A percentile compares a stretch with the other conserved stretches of the same genome.
Evolutionary conservation across 73 alveolate species (phyloP).

Genomic region (Effrenium voratum): DNA sequence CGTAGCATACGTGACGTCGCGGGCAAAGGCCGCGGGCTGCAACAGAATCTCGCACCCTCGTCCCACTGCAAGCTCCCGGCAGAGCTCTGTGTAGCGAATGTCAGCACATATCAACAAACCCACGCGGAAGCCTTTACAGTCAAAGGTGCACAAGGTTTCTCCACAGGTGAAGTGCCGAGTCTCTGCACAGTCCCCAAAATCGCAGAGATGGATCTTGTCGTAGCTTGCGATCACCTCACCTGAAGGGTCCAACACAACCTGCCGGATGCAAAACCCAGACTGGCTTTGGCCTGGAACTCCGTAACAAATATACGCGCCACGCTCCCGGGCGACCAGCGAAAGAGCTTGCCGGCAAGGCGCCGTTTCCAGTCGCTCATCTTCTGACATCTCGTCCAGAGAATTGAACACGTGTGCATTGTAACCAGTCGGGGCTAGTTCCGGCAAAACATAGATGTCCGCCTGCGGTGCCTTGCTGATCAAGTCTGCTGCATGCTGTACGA

Average conservation of each 20-base stretch:
- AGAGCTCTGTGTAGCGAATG: slow-evolving; percentile 71
- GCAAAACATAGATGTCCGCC: slow-evolving; percentile 47
- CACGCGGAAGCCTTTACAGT: slow-evolving; percentile 66
- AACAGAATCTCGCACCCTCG: slow-evolving; percentile 75
- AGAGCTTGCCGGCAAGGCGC: neutral
- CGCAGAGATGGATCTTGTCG: slow-evolving; percentile 39
- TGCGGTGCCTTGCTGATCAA: slow-evolving; percentile 10
- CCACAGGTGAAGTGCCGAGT: slow-evolving; percentile 49
- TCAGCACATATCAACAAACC: slow-evolving; percentile 62
- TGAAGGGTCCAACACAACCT: slow-evolving; percentile 51
- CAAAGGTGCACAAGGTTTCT: slow-evolving; percentile 25
- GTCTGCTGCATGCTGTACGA: slow-evolving; percentile 11
- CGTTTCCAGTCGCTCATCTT: neutral
- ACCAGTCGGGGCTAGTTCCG: slow-evolving; percentile 66
- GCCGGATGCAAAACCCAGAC: slow-evolving; percentile 41
- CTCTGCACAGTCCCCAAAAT: slow-evolving; percentile 71
- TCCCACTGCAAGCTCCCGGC: slow-evolving; percentile 74
- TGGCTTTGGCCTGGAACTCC: slow-evolving; percentile 52
- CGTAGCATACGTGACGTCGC: slow-evolving; percentile 68
- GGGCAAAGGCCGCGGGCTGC: slow-evolving; percentile 82
- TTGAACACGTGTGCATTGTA: slow-evolving; percentile 47
- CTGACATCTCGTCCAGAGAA: slow-evolving; percentile 5
- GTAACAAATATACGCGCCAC: slow-evolving; percentile 1
- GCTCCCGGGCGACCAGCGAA: slow-evolving; percentile 17
- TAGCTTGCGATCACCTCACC: slow-evolving; percentile 29